Evolutionary conservation across 1,284 basidiomycete species (phyloP), one percentile per base, ranked within the genome.

Genomic region (Xerocomus amazonicus): DNA sequence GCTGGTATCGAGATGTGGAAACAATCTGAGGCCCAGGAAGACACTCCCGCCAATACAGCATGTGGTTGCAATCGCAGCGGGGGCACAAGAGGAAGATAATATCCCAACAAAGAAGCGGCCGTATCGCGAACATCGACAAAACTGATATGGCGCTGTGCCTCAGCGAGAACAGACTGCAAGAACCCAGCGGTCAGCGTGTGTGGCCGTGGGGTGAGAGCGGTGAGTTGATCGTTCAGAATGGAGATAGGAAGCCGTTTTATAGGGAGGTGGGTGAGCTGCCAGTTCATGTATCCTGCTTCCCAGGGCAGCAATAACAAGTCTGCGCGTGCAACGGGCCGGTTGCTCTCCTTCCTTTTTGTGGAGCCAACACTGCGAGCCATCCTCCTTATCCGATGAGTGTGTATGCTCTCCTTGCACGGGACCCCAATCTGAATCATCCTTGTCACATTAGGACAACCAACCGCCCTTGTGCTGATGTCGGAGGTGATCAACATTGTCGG

Each of bases 361-460:
- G 71, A 68, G 34, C 78, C 77, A 9, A 77, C 76, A 2, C 84
- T 90, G 60, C 95, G 85, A 17, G 93, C 94, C 0, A 96, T 97
- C 53, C 94, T 80, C 2, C 94, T 93, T 42, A 98, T 84, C 54
- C 96, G 88, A 64, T 97, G 94, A 45, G 96, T 77, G 68, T 99
- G 99, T 60, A 89, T 82, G 41, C 94, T 88, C 9, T 79, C 67
- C 6, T 69, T 76, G 7, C 72, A 66, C 1, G 96, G 93, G 5
- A 90, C 74, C 51, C 96, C 92, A 48, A 99, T 73, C 69, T 98
- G 96, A 59, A 99, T 92, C 48, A 98, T 91, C 27, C 95, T 84
- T 0, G 93, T 95, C 19, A 97, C 92, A 23, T 83, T 84, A 7
- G 90, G 91, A 66, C 95, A 95, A 68, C 95, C 91, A 50, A 97